Percentiles rank a stretch among this genome's conserved stretches.
These are phyloP conservation scores for Inga laurina DNA, from an alignment of 306 rosid species.

Conservation along the genomic window DNA sequence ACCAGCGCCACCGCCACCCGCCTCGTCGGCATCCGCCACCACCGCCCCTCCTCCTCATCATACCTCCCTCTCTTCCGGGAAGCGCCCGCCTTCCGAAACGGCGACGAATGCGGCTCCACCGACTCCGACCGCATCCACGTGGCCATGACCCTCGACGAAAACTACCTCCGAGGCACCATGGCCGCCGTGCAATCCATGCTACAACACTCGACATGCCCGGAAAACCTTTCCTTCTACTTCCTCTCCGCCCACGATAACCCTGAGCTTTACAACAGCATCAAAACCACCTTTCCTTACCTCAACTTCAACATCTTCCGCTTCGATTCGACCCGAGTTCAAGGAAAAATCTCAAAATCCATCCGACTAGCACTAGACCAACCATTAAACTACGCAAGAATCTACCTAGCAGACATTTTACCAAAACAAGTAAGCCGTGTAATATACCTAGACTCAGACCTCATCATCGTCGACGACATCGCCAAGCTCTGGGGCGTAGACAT, in stretches of 20 bases:
- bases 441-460: slow-evolving; percentile 64
- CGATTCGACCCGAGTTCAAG: slow-evolving; percentile 43
- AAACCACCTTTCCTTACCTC: slow-evolving; percentile 63
- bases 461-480: slow-evolving; percentile 68
- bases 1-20: slow-evolving; percentile 40
- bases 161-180: slow-evolving; percentile 71
- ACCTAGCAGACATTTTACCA: slow-evolving; percentile 59
- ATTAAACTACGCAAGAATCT: slow-evolving; percentile 63
- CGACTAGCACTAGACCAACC: slow-evolving; percentile 69
- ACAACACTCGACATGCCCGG: slow-evolving; percentile 68
- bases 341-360: slow-evolving; percentile 66
- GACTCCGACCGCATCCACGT: slow-evolving; percentile 46
- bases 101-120: slow-evolving; percentile 43
- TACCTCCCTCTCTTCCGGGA: slow-evolving; percentile 54
- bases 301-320: slow-evolving; percentile 48
- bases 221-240: slow-evolving; percentile 58
- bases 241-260: slow-evolving; percentile 41
- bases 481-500: slow-evolving; percentile 63
- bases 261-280: slow-evolving; percentile 47
- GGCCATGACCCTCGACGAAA: slow-evolving; percentile 71
- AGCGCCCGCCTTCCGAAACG: slow-evolving; percentile 68
- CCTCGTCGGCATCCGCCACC: slow-evolving; percentile 26
- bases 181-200: slow-evolving; percentile 63
- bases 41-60: not conserved
- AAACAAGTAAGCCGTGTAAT: slow-evolving; percentile 47